Conservation (phyloP, 257 asterid species). For the Apocynum venetum region DNA sequence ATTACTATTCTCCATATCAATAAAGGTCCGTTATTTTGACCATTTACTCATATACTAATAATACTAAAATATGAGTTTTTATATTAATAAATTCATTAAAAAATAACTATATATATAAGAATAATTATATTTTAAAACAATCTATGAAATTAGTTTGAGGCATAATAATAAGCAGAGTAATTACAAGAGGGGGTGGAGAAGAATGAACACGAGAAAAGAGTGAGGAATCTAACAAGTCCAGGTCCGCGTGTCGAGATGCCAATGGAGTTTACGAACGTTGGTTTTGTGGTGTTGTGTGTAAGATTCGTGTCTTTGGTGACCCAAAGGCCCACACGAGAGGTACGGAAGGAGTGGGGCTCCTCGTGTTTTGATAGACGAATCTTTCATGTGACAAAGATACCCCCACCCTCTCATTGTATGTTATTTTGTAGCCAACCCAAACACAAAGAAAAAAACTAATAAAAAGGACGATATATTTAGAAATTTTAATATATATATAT, state of each 20-base stretch:
- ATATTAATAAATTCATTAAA: too few species aligned
- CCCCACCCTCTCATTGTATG: not conserved
- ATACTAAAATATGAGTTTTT: too few species aligned
- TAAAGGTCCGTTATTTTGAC: too few species aligned
- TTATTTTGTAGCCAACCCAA: not conserved
- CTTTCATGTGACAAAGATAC: slow-evolving; percentile 11
- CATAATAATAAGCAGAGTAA: too few species aligned
- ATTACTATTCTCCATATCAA: too few species aligned
- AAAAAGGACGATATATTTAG: too few species aligned
- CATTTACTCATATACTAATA: too few species aligned
- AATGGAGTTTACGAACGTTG: slow-evolving; percentile 8
- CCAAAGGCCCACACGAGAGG: not conserved
- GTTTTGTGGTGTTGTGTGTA: too few species aligned
- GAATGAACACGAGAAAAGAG: not conserved
- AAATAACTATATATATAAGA: too few species aligned
- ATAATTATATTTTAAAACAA: too few species aligned
- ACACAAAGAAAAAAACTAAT: not conserved
- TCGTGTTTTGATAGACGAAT: slow-evolving; percentile 11
- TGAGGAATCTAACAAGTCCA: slow-evolving; percentile 1
- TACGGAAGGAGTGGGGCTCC: not conserved
- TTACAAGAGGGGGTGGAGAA: not conserved
- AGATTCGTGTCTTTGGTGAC: slow-evolving; percentile 23
- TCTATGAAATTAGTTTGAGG: too few species aligned
- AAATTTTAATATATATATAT: too few species aligned
- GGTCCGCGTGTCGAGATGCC: slow-evolving; percentile 9